Percentiles rank a stretch among this genome's conserved stretches.
phyloP scores from a whole-genome alignment of 768 basidiomycete genomes.

The Cyclocybe aegerita region DNA sequence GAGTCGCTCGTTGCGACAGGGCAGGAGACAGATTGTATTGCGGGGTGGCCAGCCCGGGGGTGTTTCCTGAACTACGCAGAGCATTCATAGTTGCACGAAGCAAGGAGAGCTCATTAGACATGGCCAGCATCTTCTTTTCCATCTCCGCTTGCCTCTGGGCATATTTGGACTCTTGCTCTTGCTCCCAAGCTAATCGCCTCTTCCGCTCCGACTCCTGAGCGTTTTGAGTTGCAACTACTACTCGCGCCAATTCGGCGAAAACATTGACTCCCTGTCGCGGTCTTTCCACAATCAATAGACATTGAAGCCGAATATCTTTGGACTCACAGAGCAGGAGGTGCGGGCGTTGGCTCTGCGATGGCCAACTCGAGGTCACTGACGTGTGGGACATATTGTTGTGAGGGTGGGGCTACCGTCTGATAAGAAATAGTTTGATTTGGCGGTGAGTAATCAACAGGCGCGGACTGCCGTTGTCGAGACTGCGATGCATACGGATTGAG shows the following conservation, averaged over 20 bases:
- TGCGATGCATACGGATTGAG: slow-evolving; percentile 68
- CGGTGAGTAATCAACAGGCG: slow-evolving; percentile 8
- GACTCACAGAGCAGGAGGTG: slow-evolving; percentile 39
- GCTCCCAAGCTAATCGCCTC: slow-evolving; percentile 66
- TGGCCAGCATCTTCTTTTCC: slow-evolving; percentile 48
- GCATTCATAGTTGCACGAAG: slow-evolving; percentile 29
- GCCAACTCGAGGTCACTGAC: slow-evolving; percentile 67
- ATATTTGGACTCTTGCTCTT: slow-evolving; percentile 63
- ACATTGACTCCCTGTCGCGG: slow-evolving; percentile 14
- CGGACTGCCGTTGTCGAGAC: slow-evolving; percentile 27
- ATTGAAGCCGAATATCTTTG: background rate
- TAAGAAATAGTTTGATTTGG: slow-evolving; percentile 7
- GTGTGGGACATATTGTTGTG: slow-evolving; percentile 49
- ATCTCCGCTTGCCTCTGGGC: slow-evolving; percentile 55
- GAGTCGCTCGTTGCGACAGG: slow-evolving; percentile 24
- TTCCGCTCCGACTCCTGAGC: slow-evolving; percentile 60
- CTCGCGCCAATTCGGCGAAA: slow-evolving; percentile 60
- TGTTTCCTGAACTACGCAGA: slow-evolving; percentile 10
- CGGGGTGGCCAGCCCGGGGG: slow-evolving; percentile 25
- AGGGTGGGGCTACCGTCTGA: slow-evolving; percentile 26
- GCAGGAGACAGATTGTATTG: slow-evolving; percentile 30
- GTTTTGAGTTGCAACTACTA: slow-evolving; percentile 55
- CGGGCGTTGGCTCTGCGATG: slow-evolving; percentile 47
- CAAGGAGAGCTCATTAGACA: slow-evolving; percentile 20
- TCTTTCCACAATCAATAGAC: slow-evolving; percentile 4